Base-by-base conservation (phyloP, 2,329 filamentous ascomycete genomes). In the Fusarium metavorans region DNA sequence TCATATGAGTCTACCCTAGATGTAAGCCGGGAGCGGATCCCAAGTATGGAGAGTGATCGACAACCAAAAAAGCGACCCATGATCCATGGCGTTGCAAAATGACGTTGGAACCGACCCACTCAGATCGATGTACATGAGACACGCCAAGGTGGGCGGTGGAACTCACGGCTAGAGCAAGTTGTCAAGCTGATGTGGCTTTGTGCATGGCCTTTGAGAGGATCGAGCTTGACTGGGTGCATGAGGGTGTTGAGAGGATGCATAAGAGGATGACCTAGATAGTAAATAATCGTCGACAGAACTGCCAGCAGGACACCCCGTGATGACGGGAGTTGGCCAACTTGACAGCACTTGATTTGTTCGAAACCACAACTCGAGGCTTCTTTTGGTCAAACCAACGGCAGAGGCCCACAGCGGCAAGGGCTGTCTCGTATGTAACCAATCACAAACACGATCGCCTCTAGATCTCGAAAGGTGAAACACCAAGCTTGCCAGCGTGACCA, bases 401-500 rank as follows among this genome's bases (percentile, higher is more conserved):
- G 25, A 20, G 41, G 27, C 32, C 45, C 59, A 67, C 56, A 74
- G 50, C 59, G 59, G 62, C 30, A 74, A 66, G 61, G 57, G 39
- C 30, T 54, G 64, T 43, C 32, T 30, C 52, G 13, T 27, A 34
- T 48, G 27, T 14, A 13, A n/a, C 71, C 63, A 74, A 67, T 70
- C 58, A 68, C 20, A 20, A 56, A 41, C 30, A 60, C n/a, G 72
- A 71, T 71, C 57, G 57, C 62, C 60, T 48, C 54, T 37, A 73
- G 74, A 76, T 76, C 74, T 75, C 32, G 35, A 63, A 63, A 64
- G 66, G 58, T 76, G 71, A 76, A 74, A 74, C 73, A 67, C 35
- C 35, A 60, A 39, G 20, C 43, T 35, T 52, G 54, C 60, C 60
- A 50, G 34, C 60, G 50, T 27, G 27, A 35, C 23, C 48, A 23